Evolutionary conservation across 139 green algal genomes (phyloP).

Genomic region (Tetradesmus lagerheimii): DNA sequence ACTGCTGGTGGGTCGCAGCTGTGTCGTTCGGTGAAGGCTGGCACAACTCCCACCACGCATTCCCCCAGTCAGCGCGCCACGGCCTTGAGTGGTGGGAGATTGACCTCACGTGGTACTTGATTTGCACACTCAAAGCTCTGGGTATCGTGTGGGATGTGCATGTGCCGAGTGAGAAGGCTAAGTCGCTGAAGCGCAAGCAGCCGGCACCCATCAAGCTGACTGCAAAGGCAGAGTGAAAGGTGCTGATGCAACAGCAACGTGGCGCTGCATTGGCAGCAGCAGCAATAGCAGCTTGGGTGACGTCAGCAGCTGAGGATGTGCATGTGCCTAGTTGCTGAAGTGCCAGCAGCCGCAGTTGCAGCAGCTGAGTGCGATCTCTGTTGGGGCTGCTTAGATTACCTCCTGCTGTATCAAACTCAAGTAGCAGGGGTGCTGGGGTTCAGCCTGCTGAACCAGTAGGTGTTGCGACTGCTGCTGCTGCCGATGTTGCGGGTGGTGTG

Average conservation of each 20-base stretch:
- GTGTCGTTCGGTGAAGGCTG: conserved; percentile 93
- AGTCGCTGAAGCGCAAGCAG: conserved; percentile 39
- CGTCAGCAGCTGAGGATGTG: too few species aligned
- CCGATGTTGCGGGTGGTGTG: too few species aligned
- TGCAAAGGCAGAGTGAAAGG: neutral
- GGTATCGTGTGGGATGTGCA: conserved; percentile 82
- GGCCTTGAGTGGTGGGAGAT: conserved; percentile 82
- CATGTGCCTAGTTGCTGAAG: neutral
- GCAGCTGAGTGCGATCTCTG: neutral
- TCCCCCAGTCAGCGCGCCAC: conserved; percentile 78
- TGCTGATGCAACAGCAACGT: neutral
- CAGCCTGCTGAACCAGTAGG: too few species aligned
- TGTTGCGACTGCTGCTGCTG: too few species aligned
- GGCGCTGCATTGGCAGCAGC: too few species aligned
- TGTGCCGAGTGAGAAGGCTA: conserved; percentile 75
- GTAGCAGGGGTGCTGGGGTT: too few species aligned
- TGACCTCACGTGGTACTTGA: conserved; percentile 63
- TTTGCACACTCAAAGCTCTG: conserved; percentile 56
- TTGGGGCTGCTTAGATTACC: neutral
- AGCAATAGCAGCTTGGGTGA: too few species aligned
- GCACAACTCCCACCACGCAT: conserved; percentile 92
- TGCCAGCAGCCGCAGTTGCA: neutral
- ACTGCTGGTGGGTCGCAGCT: conserved; percentile 81
- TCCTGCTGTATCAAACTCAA: too few species aligned
- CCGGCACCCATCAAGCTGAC: neutral